Conservation (phyloP, 208 protist genomes). For the Crithidia thermophila region DNA sequence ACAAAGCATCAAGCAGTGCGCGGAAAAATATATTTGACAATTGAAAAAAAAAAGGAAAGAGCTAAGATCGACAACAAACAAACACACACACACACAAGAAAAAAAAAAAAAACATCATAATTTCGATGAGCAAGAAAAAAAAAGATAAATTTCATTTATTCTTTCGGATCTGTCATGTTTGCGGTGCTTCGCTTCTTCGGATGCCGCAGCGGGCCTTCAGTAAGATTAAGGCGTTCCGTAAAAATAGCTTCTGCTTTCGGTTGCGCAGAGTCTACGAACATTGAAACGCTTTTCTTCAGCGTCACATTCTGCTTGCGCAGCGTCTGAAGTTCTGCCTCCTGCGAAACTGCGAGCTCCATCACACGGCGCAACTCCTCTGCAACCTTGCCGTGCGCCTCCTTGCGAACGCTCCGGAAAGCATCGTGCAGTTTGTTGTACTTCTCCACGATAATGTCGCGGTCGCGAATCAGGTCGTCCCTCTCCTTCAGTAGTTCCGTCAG, state of each 20-base stretch:
- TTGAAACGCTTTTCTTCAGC: slow-evolving; percentile 75
- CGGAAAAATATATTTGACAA: slow-evolving; percentile 1
- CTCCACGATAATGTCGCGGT: slow-evolving; percentile 74
- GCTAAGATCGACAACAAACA: slow-evolving; percentile 1
- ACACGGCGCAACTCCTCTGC: slow-evolving; percentile 59
- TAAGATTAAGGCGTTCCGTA: slow-evolving; percentile 73
- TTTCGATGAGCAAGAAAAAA: slow-evolving; percentile 9
- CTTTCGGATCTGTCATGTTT: slow-evolving; percentile 17
- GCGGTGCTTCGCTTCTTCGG: slow-evolving; percentile 61
- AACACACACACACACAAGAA: slow-evolving; percentile 8
- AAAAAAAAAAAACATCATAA: neutral
- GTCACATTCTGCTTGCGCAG: slow-evolving; percentile 69
- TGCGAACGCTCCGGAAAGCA: slow-evolving; percentile 52
- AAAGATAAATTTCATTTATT: slow-evolving; percentile 17
- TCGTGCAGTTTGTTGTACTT: slow-evolving; percentile 89
- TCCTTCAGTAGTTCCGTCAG: slow-evolving; percentile 62
- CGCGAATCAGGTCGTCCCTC: slow-evolving; percentile 57
- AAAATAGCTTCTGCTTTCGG: slow-evolving; percentile 67
- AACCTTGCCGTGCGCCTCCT: slow-evolving; percentile 45
- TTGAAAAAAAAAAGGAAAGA: neutral
- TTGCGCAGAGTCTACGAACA: slow-evolving; percentile 57
- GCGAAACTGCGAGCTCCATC: slow-evolving; percentile 60
- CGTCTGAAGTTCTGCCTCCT: slow-evolving; percentile 79
- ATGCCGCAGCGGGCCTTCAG: slow-evolving; percentile 79
- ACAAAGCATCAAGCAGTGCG: no score